Base-by-base conservation (phyloP, 441 rosid species). In the Croton setiger region DNA sequence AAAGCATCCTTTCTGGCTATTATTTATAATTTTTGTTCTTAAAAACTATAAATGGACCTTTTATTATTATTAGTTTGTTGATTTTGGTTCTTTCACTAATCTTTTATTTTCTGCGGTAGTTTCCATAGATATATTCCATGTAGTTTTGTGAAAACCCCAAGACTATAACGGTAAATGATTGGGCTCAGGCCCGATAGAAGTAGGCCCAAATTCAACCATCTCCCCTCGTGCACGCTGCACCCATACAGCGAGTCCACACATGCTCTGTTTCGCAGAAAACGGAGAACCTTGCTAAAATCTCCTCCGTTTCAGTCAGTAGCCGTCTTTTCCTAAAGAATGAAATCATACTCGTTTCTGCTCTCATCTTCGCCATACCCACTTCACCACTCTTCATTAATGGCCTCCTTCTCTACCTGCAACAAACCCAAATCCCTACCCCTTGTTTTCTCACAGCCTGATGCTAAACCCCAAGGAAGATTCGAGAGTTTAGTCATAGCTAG, bases 401-500 rank as follows among this genome's bases (percentile, higher is more conserved):
- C 33, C 52, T 12, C 31, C n/a, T 45, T 70, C 54, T 72, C 66
- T 8, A 51, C 21, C 43, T 69, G 60, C 52, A 18, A 69, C 47
- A 35, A 37, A 0, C 45, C 15, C 31, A 73, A 59, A 73, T 60
- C 47, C 31, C 60, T 69, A n/a, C 67, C 15, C 61, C 79, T 45
- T 60, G 66, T 52, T 27, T 79, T 23, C 59, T 48, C 6, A 47
- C 11, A 47, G 45, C 39, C 51, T 10, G 11, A 44, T 3, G 36
- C 20, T 58, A 17, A 74, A 64, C 57, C 65, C 68, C 74, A 75
- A 69, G 63, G 79, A 27, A 81, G 75, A 69, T 54, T 68, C 9
- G 75, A 75, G 44, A 69, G 76, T 69, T 65, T 77, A 59, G 70
- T 79, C 62, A 60, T 41, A 12, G 33, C 63, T 21, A 70, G 84